Conservation (phyloP, 495 filamentous ascomycete species). For the Aspergillus egyptiacus region DNA sequence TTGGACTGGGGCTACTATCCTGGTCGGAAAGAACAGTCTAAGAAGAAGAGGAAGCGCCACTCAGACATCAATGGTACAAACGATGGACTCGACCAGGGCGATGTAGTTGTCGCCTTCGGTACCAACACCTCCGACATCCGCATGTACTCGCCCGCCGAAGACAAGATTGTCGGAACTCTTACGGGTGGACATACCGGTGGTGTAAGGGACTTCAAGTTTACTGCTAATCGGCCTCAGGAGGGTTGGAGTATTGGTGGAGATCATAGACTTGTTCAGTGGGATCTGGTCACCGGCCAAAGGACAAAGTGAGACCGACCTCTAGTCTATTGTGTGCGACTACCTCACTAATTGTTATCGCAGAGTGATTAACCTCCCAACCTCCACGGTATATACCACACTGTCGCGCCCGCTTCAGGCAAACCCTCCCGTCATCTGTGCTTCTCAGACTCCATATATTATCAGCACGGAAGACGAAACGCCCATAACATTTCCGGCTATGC, state of each 20-base stretch:
- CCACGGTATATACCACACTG: constrained; percentile 36
- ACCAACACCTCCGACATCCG: constrained; percentile 50
- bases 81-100: constrained; percentile 33
- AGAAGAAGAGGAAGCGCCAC: constrained; percentile 53
- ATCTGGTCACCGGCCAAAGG: constrained; percentile 43
- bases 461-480: constrained; percentile 39
- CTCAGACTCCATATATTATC: constrained; percentile 49
- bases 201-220: constrained; percentile 54
- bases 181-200: constrained; percentile 48
- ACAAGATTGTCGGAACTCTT: constrained; percentile 44
- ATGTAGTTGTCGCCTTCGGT: constrained; percentile 49
- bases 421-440: constrained; percentile 49
- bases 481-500: constrained; percentile 47
- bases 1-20: constrained; percentile 52
- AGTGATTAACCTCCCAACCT: constrained; percentile 42
- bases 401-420: constrained; percentile 39
- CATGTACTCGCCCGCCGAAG: constrained; percentile 49
- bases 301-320: constrained; percentile 35
- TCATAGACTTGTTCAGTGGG: constrained; percentile 57
- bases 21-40: constrained; percentile 32
- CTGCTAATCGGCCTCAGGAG: constrained; percentile 35
- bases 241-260: constrained; percentile 58
- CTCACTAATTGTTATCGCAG: constrained; percentile 25
- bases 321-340: neutral
- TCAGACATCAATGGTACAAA: constrained; percentile 39